Percentiles rank a stretch among this genome's conserved stretches.
Conservation (phyloP, 1,139 yeast species). For the Trichomonascaceae sp. region DNA sequence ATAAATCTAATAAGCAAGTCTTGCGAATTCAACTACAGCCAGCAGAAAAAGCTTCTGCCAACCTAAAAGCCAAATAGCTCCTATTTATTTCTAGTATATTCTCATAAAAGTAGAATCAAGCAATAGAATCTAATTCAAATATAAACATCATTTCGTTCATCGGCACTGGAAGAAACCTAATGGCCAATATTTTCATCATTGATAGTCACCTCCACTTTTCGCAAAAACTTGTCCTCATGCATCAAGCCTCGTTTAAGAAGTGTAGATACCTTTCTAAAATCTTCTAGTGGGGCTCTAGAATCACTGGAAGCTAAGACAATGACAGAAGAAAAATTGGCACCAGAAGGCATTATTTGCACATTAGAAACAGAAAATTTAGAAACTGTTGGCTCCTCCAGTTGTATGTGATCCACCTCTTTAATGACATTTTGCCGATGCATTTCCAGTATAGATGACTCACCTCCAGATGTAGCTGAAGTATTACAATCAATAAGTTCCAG, state of each 20-base stretch:
- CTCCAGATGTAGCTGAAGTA: slow-evolving; percentile 12
- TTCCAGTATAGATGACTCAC: slow-evolving; percentile 17
- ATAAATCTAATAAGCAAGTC: neutral
- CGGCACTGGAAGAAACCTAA: neutral
- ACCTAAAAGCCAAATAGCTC: neutral
- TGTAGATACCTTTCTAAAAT: slow-evolving; percentile 42
- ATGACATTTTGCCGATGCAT: slow-evolving; percentile 17
- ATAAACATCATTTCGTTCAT: neutral
- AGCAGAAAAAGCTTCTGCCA: neutral
- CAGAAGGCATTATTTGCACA: slow-evolving; percentile 26
- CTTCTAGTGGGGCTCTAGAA: slow-evolving; percentile 28
- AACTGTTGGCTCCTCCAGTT: slow-evolving; percentile 3
- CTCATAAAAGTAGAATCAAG: slow-evolving; percentile 3
- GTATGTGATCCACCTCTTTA: slow-evolving; percentile 14
- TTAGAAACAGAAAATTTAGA: slow-evolving; percentile 27
- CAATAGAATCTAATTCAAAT: too few species aligned
- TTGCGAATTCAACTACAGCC: neutral
- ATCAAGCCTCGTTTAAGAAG: slow-evolving; percentile 27
- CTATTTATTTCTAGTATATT: neutral
- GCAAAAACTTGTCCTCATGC: slow-evolving; percentile 25
- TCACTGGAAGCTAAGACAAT: slow-evolving; percentile 12
- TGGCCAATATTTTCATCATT: neutral
- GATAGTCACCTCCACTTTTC: slow-evolving; percentile 6
- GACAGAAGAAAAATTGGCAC: slow-evolving; percentile 22
- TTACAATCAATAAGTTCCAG: slow-evolving; percentile 65